phyloP scores from a whole-genome alignment of 768 basidiomycete species.

The Tubosaeta sp. region DNA sequence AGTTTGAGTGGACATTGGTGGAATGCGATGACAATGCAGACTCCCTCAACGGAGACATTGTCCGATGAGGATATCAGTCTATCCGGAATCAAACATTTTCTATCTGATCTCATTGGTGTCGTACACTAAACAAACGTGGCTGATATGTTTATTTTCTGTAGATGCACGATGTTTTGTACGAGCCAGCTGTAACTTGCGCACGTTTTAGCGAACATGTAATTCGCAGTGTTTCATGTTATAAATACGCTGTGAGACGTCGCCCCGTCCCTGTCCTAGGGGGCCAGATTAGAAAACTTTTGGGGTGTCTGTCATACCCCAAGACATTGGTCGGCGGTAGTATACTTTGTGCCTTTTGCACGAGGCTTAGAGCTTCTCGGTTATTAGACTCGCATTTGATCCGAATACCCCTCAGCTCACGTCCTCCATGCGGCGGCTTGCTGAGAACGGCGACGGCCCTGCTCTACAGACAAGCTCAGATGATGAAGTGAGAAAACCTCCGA shows the following conservation, averaged over 20 bases:
- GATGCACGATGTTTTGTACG: constrained; percentile 12
- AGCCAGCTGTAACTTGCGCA: background rate
- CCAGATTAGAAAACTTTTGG: too few species aligned
- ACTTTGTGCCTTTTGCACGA: background rate
- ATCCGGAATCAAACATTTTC: constrained; percentile 26
- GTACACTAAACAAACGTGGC: background rate
- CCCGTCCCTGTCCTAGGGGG: background rate
- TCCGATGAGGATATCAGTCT: constrained; percentile 54
- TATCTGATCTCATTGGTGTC: constrained; percentile 50
- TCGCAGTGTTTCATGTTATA: background rate
- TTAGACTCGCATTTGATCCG: background rate
- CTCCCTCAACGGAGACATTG: constrained; percentile 84
- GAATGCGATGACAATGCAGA: constrained; percentile 76
- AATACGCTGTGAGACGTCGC: background rate
- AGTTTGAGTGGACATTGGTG: constrained; percentile 15
- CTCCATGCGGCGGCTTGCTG: constrained; percentile 2
- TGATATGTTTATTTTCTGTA: constrained; percentile 8
- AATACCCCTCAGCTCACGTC: background rate
- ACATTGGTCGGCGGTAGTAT: background rate
- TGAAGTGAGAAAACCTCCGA: background rate
- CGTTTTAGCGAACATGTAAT: background rate
- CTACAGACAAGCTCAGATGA: background rate
- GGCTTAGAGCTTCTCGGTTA: background rate
- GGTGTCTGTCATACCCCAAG: background rate
- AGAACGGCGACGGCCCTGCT: constrained; percentile 4